Conservation (phyloP, 306 rosid species). For the Herpetospermum pedunculosum region DNA sequence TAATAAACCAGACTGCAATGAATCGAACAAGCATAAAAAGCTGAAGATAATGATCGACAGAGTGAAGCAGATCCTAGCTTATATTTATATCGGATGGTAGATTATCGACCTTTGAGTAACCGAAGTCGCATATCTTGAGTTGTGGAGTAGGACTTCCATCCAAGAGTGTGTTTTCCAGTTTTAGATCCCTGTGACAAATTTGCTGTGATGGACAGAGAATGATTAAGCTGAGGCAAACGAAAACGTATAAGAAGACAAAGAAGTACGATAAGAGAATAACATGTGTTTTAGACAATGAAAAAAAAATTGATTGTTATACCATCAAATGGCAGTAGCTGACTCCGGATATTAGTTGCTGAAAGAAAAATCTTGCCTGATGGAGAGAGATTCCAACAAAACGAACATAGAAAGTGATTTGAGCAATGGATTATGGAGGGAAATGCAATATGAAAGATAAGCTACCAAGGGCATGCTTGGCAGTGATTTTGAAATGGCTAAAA, state of each 20-base stretch:
- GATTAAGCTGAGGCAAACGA: not conserved
- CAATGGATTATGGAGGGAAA: not conserved
- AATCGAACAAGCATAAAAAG: not conserved
- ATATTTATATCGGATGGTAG: not conserved
- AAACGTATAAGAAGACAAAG: not conserved
- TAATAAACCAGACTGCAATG: conserved; percentile 57
- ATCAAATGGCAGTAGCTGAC: conserved; percentile 84
- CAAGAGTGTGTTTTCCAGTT: conserved; percentile 80
- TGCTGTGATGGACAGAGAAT: conserved; percentile 27
- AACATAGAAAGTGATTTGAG: not conserved
- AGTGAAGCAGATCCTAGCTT: not conserved
- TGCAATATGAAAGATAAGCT: too few species aligned
- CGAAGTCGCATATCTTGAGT: conserved; percentile 89
- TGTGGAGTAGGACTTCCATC: conserved; percentile 78
- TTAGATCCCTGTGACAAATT: conserved; percentile 94
- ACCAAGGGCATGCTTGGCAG: too few species aligned
- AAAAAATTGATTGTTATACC: conserved; percentile 29
- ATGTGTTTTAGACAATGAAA: not conserved
- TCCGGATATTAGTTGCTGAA: conserved; percentile 94
- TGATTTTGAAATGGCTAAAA: too few species aligned
- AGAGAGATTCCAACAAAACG: not conserved
- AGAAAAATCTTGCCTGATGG: conserved; percentile 88
- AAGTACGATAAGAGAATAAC: not conserved
- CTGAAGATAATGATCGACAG: not conserved
- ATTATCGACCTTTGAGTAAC: conserved; percentile 65